phyloP scores from a whole-genome alignment of 2,329 filamentous ascomycete genomes.

The Microcyclosporella mali region DNA sequence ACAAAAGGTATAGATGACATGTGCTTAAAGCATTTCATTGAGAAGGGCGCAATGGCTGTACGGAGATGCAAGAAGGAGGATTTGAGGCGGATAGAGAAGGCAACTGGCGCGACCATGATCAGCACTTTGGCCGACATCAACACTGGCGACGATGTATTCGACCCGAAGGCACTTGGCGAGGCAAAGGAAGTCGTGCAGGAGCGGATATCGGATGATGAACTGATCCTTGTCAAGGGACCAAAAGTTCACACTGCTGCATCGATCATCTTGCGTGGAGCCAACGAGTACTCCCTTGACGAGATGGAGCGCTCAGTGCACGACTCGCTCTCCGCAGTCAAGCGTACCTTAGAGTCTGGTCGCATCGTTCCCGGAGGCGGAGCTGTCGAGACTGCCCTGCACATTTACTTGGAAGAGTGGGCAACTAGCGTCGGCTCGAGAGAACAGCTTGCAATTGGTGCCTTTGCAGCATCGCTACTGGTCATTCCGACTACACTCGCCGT shows the following conservation, averaged over 20 bases:
- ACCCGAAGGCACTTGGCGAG: slow-evolving; percentile 77
- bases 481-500: slow-evolving; percentile 95
- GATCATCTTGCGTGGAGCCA: slow-evolving; percentile 88
- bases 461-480: slow-evolving; percentile 85
- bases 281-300: slow-evolving; percentile 95
- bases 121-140: slow-evolving; percentile 94
- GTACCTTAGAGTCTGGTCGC: slow-evolving; percentile 90
- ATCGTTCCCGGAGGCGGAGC: slow-evolving; percentile 95
- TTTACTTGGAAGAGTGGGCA: slow-evolving; percentile 97
- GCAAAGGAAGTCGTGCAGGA: slow-evolving; percentile 98
- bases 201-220: slow-evolving; percentile 97
- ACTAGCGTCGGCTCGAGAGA: slow-evolving; percentile 93
- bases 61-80: slow-evolving; percentile 98
- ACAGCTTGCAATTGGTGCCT: slow-evolving; percentile 95
- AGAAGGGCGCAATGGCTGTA: slow-evolving; percentile 92
- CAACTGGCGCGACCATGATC: slow-evolving; percentile 86
- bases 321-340: slow-evolving; percentile 92
- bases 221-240: slow-evolving; percentile 92
- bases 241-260: slow-evolving; percentile 92
- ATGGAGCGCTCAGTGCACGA: slow-evolving; percentile 99
- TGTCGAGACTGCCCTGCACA: slow-evolving; percentile 97
- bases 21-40: slow-evolving; percentile 87
- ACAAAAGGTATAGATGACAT: slow-evolving; percentile 98
- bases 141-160: slow-evolving; percentile 85
- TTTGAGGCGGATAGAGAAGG: slow-evolving; percentile 87